Base-by-base conservation (phyloP, 176 grass and related monocot genomes). In the Musa itinerans region DNA sequence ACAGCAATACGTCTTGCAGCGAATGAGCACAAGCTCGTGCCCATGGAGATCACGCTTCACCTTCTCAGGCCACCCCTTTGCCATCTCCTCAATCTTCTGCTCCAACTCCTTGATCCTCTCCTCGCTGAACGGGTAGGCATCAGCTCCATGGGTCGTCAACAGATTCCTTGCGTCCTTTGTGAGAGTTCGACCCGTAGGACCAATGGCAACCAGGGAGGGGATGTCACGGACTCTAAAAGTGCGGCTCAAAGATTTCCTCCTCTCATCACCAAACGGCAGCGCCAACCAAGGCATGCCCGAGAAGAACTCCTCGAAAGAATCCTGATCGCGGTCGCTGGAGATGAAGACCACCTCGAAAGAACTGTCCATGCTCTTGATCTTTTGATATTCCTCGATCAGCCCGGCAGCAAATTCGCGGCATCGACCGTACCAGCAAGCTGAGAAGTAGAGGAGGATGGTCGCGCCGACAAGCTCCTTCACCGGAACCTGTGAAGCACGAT, bases 401-500 rank as follows among this genome's bases (percentile, higher is more conserved):
- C 76, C 88, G 19, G 85, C 85, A 66, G 88, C 79, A 77, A 92
- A 96, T 17, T 78, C 89, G 58, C 81, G 87, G 78, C 89, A 92
- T 55, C 85, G 81, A 21, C 74, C 73, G 25, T 85, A 90, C 89
- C 93, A 88, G 24, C 63, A 84, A 49, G 93, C 89, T 49, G 93
- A 90, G 78, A 96, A 96, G 87, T 96, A 90, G 23, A 96, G 83
- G 58, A 96, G 79, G 13, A 92, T 83, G 53, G 80, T 96, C 82
- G 92, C 92, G 24, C 93, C 85, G 7, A 80, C 79, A 79, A 96
- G 93, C 55, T 90, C 85, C 70, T 76, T 81, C 53, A 92, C 81
- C 63, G 81, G 74, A 78, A 96, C 85, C 89, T 96, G 76, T 17
- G 0, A 81, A 48, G 23, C 2, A 69, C 11, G n/a, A 65, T 65